Evolutionary conservation across 2,329 filamentous ascomycete species (phyloP), one percentile per base, ranked within the genome.

Genomic region (Achaetomium macrosporum): DNA sequence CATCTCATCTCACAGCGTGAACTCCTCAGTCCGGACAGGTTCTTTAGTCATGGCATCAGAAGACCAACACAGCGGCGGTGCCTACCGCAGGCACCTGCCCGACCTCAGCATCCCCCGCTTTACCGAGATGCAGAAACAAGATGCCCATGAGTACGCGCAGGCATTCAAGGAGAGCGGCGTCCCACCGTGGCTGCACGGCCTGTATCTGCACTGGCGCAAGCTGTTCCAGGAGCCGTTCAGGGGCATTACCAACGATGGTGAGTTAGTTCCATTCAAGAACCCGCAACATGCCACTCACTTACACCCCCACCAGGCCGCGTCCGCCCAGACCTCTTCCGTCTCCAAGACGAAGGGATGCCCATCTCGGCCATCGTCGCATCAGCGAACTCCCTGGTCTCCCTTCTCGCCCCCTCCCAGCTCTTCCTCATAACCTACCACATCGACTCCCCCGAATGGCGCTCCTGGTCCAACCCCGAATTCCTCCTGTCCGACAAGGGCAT

Each of bases 391-490:
- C 64, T 85, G 1, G 63, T 83, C 0, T 57, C 62, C 1, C 65
- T 71, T 2, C 68, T 87, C 15, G 69, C 72, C 15, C 66, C 72
- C 0, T 69, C 72, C 10, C 77, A 87, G 61, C 72, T 68, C 42
- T 57, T 71, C 16, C 70, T 70, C 29, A 64, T 83, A 0, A 67
- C 67, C 33, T 79, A 85, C 61, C 82, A 86, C 63, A 76, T 90
- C 57, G 82, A 88, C 69, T 82, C 83, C 1, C 80, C 79, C 1
- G 82, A 88, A 63, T 90, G 85, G 85, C 79, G 86, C 44, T 81
- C 84, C 11, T 79, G 77, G 77, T 79, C 76, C 2, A 90, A 90
- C 64, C 87, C 87, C 0, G 87, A 90, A 64, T 87, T 90, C 59
- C 72, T 89, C 0, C 71, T 90, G 13, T 78, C 79, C 50, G 71